A percentile compares a stretch with the other conserved stretches of the same genome.
Evolutionary conservation across 768 basidiomycete species (phyloP).

Genomic region (Scleroderma bovista): DNA sequence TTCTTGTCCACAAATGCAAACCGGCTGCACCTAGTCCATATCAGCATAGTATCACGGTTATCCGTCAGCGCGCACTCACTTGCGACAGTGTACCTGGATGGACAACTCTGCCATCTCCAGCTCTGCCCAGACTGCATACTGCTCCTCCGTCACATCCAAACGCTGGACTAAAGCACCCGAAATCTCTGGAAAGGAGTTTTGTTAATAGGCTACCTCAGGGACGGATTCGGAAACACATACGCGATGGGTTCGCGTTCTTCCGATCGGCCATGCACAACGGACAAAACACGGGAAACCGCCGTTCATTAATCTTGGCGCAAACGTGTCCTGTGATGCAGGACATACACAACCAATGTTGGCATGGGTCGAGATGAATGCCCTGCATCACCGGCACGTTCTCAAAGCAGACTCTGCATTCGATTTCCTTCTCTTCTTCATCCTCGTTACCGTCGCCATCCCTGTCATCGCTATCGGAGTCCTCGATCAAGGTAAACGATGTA

Average conservation of each 20-base stretch:
- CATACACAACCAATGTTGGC: slow-evolving; percentile 51
- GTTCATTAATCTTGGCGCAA: slow-evolving; percentile 42
- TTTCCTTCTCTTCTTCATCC: slow-evolving; percentile 15
- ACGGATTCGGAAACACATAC: slow-evolving; percentile 24
- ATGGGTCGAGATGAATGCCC: slow-evolving; percentile 36
- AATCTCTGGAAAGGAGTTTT: too few relatives aligned
- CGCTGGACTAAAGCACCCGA: slow-evolving; percentile 30
- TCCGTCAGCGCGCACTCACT: slow-evolving; percentile 30
- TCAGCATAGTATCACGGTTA: not conserved
- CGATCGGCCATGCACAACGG: slow-evolving; percentile 45
- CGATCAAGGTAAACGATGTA: not conserved
- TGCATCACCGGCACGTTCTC: slow-evolving; percentile 38
- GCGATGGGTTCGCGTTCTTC: slow-evolving; percentile 22
- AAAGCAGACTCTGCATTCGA: slow-evolving; percentile 53
- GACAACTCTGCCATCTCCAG: slow-evolving; percentile 40
- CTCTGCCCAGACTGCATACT: slow-evolving; percentile 37
- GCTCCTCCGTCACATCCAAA: slow-evolving; percentile 38
- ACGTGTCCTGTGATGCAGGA: slow-evolving; percentile 43
- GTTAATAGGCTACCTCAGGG: too few relatives aligned
- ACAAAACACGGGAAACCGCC: slow-evolving; percentile 53
- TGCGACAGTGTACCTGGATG: slow-evolving; percentile 42
- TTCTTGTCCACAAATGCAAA: slow-evolving; percentile 44
- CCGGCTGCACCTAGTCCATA: slow-evolving; percentile 39
- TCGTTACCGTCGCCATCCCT: not conserved
- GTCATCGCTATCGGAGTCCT: not conserved